These are phyloP conservation scores for Delphinella strobiligena DNA, from an alignment of 2,329 filamentous ascomycete genomes.

Conservation along the genomic window DNA sequence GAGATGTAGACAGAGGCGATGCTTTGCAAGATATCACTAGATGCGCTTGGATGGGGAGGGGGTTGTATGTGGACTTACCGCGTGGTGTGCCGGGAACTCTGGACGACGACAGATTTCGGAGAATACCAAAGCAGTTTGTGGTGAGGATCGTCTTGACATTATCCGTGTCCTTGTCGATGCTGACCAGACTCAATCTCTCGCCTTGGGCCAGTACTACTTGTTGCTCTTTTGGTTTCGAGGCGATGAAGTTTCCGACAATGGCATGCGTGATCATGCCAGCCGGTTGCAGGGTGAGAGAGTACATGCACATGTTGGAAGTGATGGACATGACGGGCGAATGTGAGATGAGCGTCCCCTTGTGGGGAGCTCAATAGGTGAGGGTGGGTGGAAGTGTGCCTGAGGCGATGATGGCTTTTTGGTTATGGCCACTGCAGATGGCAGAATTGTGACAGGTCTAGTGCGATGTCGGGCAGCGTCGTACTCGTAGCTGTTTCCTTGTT, in stretches of 20 bases:
- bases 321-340: constrained; percentile 10
- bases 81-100: constrained; percentile 87
- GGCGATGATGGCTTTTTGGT: background rate
- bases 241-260: constrained; percentile 75
- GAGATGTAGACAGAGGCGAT: constrained; percentile 3
- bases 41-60: constrained; percentile 22
- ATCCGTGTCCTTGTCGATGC: constrained; percentile 55
- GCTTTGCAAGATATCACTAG: constrained; percentile 32
- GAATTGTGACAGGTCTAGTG: too few species aligned
- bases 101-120: constrained; percentile 78
- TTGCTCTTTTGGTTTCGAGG: constrained; percentile 74
- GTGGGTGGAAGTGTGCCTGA: background rate
- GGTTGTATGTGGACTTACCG: constrained; percentile 52
- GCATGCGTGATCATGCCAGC: constrained; percentile 83
- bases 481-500: too few species aligned
- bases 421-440: too few species aligned
- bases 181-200: constrained; percentile 75
- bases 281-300: constrained; percentile 89
- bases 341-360: constrained; percentile 6
- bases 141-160: constrained; percentile 79
- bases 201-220: constrained; percentile 92
- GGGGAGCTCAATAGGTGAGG: constrained; percentile 4
- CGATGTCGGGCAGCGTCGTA: too few species aligned
- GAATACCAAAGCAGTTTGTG: constrained; percentile 93
- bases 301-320: constrained; percentile 28